Base-by-base conservation (phyloP, 148 eudicot genomes). In the Hydrangea macrophylla region DNA sequence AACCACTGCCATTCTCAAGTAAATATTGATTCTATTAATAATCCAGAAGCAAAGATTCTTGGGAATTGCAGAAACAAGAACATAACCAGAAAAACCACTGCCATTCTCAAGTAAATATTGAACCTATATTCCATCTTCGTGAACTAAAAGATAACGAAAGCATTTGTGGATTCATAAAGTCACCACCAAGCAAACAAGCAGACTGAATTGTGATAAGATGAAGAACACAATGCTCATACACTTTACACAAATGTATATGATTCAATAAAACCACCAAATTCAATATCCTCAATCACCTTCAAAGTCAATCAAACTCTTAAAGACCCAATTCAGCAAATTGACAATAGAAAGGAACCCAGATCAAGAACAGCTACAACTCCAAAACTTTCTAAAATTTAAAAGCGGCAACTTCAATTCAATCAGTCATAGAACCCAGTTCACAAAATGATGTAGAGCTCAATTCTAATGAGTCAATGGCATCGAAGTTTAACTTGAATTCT, bases 21-120 rank as follows among this genome's bases (percentile, higher is more conserved):
- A n/a, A n/a, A n/a, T n/a, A n/a, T 66, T 27, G 70, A 72, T 51
- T 64, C 65, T 22, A 70, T 44, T 56, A 32, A 54, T 64, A 64
- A 57, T 55, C 62, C 37, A 26, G 79, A 80, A 57, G 85, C 83
- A 65, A 57, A 61, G 61, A 60, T 60, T 44, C 23, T 62, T 64
- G 73, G 75, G 31, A 66, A 74, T 76, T 81, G 85, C 74, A 84
- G 73, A 70, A 80, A 68, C 44, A 84, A 62, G 3, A 70, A 64
- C 36, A 87, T 60, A 71, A 72, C 61, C 71, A 81, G 64, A 22
- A 78, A 36, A 64, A 80, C 60, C 45, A 79, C 63, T 50, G 60
- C 55, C 67, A 78, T 70, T 70, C 79, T 76, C 59, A 67, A n/a
- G 31, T 62, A 67, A 58, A 44, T 28, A 57, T n/a, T 27, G 32